These are phyloP conservation scores for Lactarius pseudohatsudake DNA, from an alignment of 768 basidiomycete genomes.

Conservation along the genomic window DNA sequence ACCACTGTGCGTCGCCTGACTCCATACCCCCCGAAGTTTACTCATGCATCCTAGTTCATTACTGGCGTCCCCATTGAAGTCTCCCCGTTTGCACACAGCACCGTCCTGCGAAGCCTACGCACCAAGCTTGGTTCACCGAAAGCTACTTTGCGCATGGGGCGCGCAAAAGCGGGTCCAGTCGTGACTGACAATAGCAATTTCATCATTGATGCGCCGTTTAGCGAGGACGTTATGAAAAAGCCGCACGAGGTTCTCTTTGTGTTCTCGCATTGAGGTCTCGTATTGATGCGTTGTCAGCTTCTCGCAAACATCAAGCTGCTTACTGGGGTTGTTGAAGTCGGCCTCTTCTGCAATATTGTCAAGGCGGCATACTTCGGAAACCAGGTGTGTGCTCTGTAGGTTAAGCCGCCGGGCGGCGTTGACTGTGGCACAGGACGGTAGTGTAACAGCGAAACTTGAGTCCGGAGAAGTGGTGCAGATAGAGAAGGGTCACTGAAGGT, in stretches of 20 bases:
- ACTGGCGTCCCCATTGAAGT: conserved; percentile 96
- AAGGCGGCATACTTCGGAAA: conserved; percentile 98
- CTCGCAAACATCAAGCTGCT: conserved; percentile 85
- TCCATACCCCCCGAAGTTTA: neutral
- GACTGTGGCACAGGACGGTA: conserved; percentile 17
- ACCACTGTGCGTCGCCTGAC: conserved; percentile 60
- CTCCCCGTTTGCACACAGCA: conserved; percentile 92
- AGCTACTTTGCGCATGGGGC: conserved; percentile 89
- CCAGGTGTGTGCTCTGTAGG: conserved; percentile 45
- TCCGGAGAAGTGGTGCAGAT: conserved; percentile 17
- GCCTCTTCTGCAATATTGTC: conserved; percentile 92
- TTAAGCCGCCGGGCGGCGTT: neutral
- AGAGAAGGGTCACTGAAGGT: conserved; percentile 5
- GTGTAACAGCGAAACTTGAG: conserved; percentile 17
- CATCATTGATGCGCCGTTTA: conserved; percentile 94
- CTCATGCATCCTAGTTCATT: conserved; percentile 54
- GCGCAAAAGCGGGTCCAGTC: conserved; percentile 91
- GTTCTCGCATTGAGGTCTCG: conserved; percentile 20
- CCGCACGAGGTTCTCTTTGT: conserved; percentile 59
- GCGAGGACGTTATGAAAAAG: conserved; percentile 53
- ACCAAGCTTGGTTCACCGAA: conserved; percentile 57
- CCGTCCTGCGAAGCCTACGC: conserved; percentile 73
- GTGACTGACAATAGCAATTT: conserved; percentile 98
- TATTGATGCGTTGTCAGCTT: conserved; percentile 47
- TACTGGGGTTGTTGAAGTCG: conserved; percentile 98